Evolutionary conservation across 768 basidiomycete species (phyloP).

Genomic region (Panus rudis): DNA sequence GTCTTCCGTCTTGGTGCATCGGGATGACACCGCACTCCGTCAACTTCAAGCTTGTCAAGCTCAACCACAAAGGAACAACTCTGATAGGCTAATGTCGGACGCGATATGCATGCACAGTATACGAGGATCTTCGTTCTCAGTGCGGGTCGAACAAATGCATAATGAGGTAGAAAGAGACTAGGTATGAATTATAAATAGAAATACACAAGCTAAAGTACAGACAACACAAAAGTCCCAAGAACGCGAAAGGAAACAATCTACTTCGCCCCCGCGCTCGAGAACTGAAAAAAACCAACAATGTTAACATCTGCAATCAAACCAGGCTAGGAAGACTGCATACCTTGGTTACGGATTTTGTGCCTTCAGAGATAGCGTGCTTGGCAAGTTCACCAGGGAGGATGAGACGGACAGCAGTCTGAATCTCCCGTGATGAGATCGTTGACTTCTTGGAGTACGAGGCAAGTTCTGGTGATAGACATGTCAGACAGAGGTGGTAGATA

Average conservation of each 20-base stretch:
- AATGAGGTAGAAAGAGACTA: too few relatives aligned
- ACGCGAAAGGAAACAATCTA: conserved; percentile 25
- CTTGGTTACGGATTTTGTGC: conserved; percentile 89
- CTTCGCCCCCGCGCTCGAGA: conserved; percentile 68
- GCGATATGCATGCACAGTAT: too few relatives aligned
- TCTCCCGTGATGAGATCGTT: conserved; percentile 97
- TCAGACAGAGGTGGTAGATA: conserved; percentile 1
- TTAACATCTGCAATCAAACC: not conserved
- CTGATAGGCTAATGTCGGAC: too few relatives aligned
- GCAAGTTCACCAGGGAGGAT: conserved; percentile 95
- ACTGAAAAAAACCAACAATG: conserved; percentile 30
- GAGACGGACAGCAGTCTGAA: conserved; percentile 93
- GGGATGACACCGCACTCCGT: too few relatives aligned
- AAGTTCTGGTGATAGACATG: conserved; percentile 52
- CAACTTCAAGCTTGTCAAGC: too few relatives aligned
- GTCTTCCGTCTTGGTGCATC: too few relatives aligned
- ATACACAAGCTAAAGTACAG: conserved; percentile 13
- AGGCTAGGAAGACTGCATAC: conserved; percentile 31
- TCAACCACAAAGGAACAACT: too few relatives aligned
- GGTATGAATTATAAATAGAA: too few relatives aligned
- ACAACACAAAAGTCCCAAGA: not conserved
- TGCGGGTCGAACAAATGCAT: too few relatives aligned
- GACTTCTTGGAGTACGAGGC: conserved; percentile 98
- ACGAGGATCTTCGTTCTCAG: too few relatives aligned
- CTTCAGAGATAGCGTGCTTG: conserved; percentile 92